Evolutionary conservation across 2,329 filamentous ascomycete species (phyloP), one percentile per base, ranked within the genome.

Genomic region (Ophiosphaerella herpotricha): DNA sequence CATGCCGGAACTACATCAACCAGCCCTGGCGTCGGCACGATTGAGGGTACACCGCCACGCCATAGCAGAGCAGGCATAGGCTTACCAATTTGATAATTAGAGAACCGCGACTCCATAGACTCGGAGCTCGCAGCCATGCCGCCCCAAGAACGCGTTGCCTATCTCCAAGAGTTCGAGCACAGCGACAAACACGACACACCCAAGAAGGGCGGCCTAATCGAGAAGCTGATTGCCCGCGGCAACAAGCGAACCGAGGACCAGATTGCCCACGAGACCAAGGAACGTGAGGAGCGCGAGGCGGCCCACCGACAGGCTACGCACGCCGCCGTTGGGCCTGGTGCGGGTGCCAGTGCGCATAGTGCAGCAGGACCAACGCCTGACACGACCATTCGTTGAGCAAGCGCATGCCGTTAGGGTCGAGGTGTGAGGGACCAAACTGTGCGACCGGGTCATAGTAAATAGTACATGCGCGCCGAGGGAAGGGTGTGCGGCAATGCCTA

Each of bases 241-340:
- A 72, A 72, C 54, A 72, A 68, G 62, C 58, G 58, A 41, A 72
- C 67, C 2, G 67, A 72, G 48, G 67, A 72, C 26, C 62, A 72
- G 52, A 53, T 72, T 33, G 61, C 42, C 38, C 52, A 51, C 37
- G 67, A 72, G 55, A 47, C 55, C 14, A 57, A 36, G 34, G 61
- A 66, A 50, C 52, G 60, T 34, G 61, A 66, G 40, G 54, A 58
- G 26, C 46, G 49, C 14, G 41, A 53, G 29, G 34, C 14, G 11
- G 50, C 53, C 18, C 18, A 21, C 18, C 18, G 18, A 21, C 47
- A 60, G 2, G 57, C 55, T 12, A 57, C 53, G 23, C 55, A 57
- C 36, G 57, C 57, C 11, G 6, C 44, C 0, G 21, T 58, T 11
- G 55, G 57, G 12, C 55, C 57, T 3, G 57, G 57, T 6, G 57